Percentiles rank a stretch among this genome's conserved stretches.
phyloP scores from a whole-genome alignment of 2,329 filamentous ascomycete genomes.

The Eurotiales sp. region DNA sequence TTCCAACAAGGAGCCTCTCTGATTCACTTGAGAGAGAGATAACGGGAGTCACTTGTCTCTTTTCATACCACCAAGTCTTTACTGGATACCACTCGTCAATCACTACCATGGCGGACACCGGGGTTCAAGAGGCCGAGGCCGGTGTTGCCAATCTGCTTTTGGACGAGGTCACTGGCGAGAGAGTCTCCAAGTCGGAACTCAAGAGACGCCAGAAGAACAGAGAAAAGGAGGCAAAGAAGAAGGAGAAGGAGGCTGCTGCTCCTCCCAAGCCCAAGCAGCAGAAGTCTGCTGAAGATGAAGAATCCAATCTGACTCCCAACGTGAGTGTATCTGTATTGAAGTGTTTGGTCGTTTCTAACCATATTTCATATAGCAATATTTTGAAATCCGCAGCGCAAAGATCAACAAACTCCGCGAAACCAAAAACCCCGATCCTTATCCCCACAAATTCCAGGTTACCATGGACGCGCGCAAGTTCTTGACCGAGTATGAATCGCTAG shows the following conservation, averaged over 20 bases:
- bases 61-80: neutral
- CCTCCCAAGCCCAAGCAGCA: constrained; percentile 60
- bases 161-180: constrained; percentile 91
- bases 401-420: constrained; percentile 72
- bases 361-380: constrained; percentile 66
- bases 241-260: constrained; percentile 71
- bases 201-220: constrained; percentile 96
- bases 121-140: constrained; percentile 44
- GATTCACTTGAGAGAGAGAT: neutral
- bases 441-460: constrained; percentile 87
- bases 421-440: constrained; percentile 78
- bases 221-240: constrained; percentile 82
- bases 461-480: constrained; percentile 79
- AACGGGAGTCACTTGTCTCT: neutral
- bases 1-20: neutral
- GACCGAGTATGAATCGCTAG: constrained; percentile 69
- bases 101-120: constrained; percentile 37
- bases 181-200: constrained; percentile 76
- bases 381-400: constrained; percentile 84
- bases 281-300: constrained; percentile 59
- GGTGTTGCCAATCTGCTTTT: constrained; percentile 70
- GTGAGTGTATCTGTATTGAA: constrained; percentile 55
- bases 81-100: neutral
- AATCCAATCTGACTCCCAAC: constrained; percentile 70
- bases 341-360: neutral